Percentiles rank a stretch among this genome's conserved stretches.
These are phyloP conservation scores for Porpolomopsis calyptriformis DNA, from an alignment of 768 basidiomycete genomes.

Conservation along the genomic window DNA sequence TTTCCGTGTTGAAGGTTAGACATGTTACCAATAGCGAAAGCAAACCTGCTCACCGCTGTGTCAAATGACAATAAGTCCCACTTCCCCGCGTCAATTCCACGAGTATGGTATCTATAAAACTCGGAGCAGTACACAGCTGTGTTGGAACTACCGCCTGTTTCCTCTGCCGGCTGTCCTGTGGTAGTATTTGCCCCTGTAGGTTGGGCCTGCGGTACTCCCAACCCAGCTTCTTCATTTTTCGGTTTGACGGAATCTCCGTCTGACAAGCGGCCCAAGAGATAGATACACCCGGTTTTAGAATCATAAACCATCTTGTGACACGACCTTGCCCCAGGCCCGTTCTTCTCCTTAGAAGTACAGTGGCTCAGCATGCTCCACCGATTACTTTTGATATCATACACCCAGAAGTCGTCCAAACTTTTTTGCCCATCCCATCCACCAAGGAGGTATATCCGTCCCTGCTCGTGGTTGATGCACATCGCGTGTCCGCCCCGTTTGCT, in stretches of 20 bases:
- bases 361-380: conserved; percentile 53
- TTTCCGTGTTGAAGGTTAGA: conserved; percentile 1
- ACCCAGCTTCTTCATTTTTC: conserved; percentile 7
- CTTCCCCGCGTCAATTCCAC: conserved; percentile 48
- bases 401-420: conserved; percentile 73
- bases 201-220: background rate
- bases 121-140: conserved; percentile 43
- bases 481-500: conserved; percentile 67
- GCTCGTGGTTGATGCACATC: conserved; percentile 64
- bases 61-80: conserved; percentile 67
- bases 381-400: conserved; percentile 48
- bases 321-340: conserved; percentile 60
- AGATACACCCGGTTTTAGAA: conserved; percentile 56
- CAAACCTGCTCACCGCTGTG: conserved; percentile 40
- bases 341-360: conserved; percentile 41
- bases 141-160: conserved; percentile 3
- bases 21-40: background rate
- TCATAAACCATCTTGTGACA: conserved; percentile 83
- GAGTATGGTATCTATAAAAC: conserved; percentile 67
- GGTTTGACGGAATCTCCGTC: conserved; percentile 38
- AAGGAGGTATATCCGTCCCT: conserved; percentile 59
- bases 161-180: background rate
- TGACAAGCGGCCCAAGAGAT: conserved; percentile 58
- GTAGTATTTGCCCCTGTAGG: background rate
- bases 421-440: conserved; percentile 72